Evolutionary conservation across 176 grass and related monocot genomes (phyloP).

Genomic region (Eragrostis nindensis): DNA sequence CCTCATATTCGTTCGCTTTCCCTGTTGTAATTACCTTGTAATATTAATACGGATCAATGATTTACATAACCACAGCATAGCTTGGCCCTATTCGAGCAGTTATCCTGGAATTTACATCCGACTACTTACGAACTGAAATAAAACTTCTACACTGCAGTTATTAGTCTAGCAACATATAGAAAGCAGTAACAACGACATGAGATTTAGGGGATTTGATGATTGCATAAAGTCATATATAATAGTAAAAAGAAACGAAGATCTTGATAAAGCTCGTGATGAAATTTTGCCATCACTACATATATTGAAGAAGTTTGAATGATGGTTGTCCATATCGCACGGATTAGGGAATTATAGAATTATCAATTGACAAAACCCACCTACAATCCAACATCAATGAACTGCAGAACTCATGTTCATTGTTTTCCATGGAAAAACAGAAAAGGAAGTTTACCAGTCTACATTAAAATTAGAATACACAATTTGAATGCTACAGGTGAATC

Average conservation of each 20-base stretch:
- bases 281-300: neutral
- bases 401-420: too few relatives aligned
- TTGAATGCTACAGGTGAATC: neutral
- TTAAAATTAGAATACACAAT: neutral
- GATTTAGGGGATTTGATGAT: neutral
- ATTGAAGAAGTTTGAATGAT: neutral
- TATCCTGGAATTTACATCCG: neutral
- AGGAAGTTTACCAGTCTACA: neutral
- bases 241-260: neutral
- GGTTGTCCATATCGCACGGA: neutral
- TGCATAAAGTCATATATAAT: neutral
- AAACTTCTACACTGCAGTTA: neutral
- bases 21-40: neutral
- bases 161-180: neutral
- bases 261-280: neutral
- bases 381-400: neutral
- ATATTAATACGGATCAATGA: neutral
- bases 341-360: neutral
- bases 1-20: slow-evolving; percentile 6
- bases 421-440: too few relatives aligned
- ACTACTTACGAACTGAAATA: neutral
- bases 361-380: neutral
- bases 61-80: neutral
- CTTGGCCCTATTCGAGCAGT: neutral
- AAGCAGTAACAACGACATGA: neutral